Percentiles rank a stretch among this genome's conserved stretches.
Evolutionary conservation across 495 filamentous ascomycete genomes (phyloP).

Genomic region (Penicillium tannophilum): DNA sequence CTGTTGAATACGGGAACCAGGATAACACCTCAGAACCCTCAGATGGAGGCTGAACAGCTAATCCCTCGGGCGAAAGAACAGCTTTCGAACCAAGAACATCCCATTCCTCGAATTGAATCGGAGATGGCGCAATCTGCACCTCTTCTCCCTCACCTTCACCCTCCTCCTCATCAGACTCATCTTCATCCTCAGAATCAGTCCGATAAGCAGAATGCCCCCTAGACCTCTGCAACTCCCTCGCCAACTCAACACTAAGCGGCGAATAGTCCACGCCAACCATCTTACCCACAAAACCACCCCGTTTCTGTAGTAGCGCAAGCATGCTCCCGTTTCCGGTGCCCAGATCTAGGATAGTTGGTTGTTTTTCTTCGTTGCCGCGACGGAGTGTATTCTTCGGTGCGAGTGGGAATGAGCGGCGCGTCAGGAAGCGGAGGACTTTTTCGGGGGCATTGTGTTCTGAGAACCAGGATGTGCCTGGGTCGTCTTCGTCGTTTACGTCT

Average conservation of each 20-base stretch:
- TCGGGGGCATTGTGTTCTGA: slow-evolving; percentile 51
- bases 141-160: not conserved
- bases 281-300: slow-evolving; percentile 56
- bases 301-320: slow-evolving; percentile 70
- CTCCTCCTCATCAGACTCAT: slow-evolving; percentile 19
- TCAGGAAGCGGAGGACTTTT: slow-evolving; percentile 51
- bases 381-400: slow-evolving; percentile 29
- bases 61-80: slow-evolving; percentile 27
- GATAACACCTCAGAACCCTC: slow-evolving; percentile 20
- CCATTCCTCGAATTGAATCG: slow-evolving; percentile 68
- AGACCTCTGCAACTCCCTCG: slow-evolving; percentile 50
- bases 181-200: slow-evolving; percentile 35
- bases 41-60: slow-evolving; percentile 12
- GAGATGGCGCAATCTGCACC: not conserved
- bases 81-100: slow-evolving; percentile 66
- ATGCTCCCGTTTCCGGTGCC: slow-evolving; percentile 94
- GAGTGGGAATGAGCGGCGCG: slow-evolving; percentile 38
- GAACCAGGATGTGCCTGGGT: slow-evolving; percentile 57
- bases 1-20: slow-evolving; percentile 36
- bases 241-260: slow-evolving; percentile 67
- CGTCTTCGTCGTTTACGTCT: slow-evolving; percentile 42
- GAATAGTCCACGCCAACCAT: slow-evolving; percentile 93
- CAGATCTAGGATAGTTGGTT: slow-evolving; percentile 65
- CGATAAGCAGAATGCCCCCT: slow-evolving; percentile 45
- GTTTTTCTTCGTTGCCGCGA: slow-evolving; percentile 10